A percentile compares a stretch with the other conserved stretches of the same genome.
Evolutionary conservation across 1,284 basidiomycete genomes (phyloP).

Genomic region (Flammula alnicola): DNA sequence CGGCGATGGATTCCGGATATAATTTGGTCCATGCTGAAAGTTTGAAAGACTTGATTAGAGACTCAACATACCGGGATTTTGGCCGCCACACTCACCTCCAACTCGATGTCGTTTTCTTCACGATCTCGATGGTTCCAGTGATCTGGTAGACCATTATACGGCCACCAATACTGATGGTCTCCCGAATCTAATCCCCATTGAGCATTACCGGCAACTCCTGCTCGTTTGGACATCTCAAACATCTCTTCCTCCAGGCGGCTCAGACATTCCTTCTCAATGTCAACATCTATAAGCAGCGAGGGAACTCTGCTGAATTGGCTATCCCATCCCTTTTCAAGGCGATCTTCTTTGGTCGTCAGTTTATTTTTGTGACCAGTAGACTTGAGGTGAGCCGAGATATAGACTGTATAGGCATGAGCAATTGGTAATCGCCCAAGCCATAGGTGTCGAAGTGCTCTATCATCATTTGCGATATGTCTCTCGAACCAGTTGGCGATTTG

Average conservation of each 20-base stretch:
- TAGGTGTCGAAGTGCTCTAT: neutral
- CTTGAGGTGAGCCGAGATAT: neutral
- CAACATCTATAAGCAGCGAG: constrained; percentile 14
- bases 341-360: too few species aligned
- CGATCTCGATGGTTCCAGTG: too few species aligned
- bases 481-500: constrained; percentile 2
- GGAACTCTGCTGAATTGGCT: too few species aligned
- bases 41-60: too few species aligned
- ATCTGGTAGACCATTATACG: too few species aligned
- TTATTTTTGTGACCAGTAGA: neutral
- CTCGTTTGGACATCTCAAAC: neutral
- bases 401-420: constrained; percentile 1
- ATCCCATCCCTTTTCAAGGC: too few species aligned
- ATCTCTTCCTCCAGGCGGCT: neutral
- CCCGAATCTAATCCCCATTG: neutral
- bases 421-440: neutral
- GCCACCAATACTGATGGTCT: neutral
- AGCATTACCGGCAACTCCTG: neutral
- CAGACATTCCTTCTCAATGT: neutral
- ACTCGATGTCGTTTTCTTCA: too few species aligned
- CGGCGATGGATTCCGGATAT: too few species aligned
- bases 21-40: too few species aligned
- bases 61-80: too few species aligned
- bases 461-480: neutral
- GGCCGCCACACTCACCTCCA: too few species aligned